A percentile compares a stretch with the other conserved stretches of the same genome.
phyloP scores from a whole-genome alignment of 208 protist species.

The Entamoeba dispar region DNA sequence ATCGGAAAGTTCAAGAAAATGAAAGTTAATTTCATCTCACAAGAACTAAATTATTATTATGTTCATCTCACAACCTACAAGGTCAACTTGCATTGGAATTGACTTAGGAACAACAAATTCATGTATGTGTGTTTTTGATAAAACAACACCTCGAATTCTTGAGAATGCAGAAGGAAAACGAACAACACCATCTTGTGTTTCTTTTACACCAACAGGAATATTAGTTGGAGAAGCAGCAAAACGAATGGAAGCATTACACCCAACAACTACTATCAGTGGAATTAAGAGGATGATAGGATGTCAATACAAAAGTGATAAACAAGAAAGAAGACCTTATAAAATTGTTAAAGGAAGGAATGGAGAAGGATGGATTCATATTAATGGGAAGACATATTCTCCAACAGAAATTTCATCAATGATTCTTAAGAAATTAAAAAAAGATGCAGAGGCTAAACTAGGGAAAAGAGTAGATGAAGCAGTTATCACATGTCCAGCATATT shows the following conservation, averaged over 20 bases:
- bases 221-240: slow-evolving; percentile 51
- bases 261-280: slow-evolving; percentile 42
- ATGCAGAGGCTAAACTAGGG: slow-evolving; percentile 77
- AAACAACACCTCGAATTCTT: slow-evolving; percentile 31
- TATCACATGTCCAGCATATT: slow-evolving; percentile 93
- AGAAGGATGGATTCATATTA: slow-evolving; percentile 15
- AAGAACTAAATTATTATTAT: neutral
- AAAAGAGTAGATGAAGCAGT: slow-evolving; percentile 65
- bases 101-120: slow-evolving; percentile 60
- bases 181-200: slow-evolving; percentile 50
- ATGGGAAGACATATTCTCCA: slow-evolving; percentile 56
- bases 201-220: slow-evolving; percentile 36
- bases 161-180: slow-evolving; percentile 51
- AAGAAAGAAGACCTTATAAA: neutral
- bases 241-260: slow-evolving; percentile 42
- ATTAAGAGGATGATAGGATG: slow-evolving; percentile 3
- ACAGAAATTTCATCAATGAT: slow-evolving; percentile 83
- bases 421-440: slow-evolving; percentile 79
- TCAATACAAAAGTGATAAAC: neutral
- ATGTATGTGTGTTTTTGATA: slow-evolving; percentile 50
- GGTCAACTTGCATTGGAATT: slow-evolving; percentile 37
- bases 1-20: neutral
- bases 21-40: neutral
- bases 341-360: neutral
- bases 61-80: neutral